Evolutionary conservation across 257 asterid genomes (phyloP).

Genomic region (Verbascum thapsus): DNA sequence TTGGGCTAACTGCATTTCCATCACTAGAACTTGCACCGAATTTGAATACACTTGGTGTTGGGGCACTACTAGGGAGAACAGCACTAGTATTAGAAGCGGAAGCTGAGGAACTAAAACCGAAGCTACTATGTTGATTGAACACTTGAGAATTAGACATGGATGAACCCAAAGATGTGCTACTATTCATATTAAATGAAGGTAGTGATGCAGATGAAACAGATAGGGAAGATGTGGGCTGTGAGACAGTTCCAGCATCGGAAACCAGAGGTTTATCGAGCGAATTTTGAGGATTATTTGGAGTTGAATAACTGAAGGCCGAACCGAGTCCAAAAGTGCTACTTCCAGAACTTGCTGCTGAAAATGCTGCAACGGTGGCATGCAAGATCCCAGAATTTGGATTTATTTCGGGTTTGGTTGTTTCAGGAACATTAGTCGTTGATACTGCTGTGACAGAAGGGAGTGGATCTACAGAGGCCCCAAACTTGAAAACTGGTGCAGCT

Average conservation of each 20-base stretch:
- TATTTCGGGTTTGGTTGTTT: conserved; percentile 30
- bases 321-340: conserved; percentile 39
- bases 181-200: conserved; percentile 33
- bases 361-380: conserved; percentile 35
- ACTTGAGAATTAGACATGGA: conserved; percentile 34
- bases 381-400: conserved; percentile 38
- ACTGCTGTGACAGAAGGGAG: conserved; percentile 35
- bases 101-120: conserved; percentile 43
- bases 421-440: conserved; percentile 34
- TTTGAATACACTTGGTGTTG: conserved; percentile 38
- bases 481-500: conserved; percentile 34
- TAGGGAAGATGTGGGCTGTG: conserved; percentile 37
- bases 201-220: conserved; percentile 34
- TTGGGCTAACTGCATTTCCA: conserved; percentile 36
- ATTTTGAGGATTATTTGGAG: conserved; percentile 37
- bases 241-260: conserved; percentile 29
- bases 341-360: conserved; percentile 40
- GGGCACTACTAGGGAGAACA: conserved; percentile 32
- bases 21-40: conserved; percentile 39
- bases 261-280: conserved; percentile 38
- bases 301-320: conserved; percentile 33
- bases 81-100: conserved; percentile 45
- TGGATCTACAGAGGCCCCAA: conserved; percentile 42
- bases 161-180: conserved; percentile 36
- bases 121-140: conserved; percentile 23